Evolutionary conservation across 1,284 basidiomycete species (phyloP).

Genomic region (Cutaneotrichosporon spelunceum): DNA sequence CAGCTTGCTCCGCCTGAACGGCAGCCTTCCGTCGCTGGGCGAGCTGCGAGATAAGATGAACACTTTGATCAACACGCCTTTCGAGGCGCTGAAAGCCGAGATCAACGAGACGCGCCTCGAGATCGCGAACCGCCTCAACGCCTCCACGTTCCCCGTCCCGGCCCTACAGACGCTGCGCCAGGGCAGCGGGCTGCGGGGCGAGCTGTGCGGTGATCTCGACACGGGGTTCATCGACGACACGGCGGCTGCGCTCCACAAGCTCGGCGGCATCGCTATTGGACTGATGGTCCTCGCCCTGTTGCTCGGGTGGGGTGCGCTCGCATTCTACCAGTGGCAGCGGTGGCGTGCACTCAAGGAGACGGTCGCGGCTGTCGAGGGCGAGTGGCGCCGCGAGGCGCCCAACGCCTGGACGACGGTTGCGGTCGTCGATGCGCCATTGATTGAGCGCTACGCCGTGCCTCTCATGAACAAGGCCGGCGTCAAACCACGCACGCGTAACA

Average conservation of each 20-base stretch:
- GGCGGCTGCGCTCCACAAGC: conserved; percentile 67
- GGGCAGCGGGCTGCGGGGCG: conserved; percentile 27
- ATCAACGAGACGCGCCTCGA: conserved; percentile 80
- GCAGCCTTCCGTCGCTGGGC: conserved; percentile 71
- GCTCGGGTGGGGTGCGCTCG: conserved; percentile 43
- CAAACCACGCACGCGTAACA: conserved; percentile 32
- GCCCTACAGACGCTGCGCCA: conserved; percentile 32
- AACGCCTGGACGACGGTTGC: conserved; percentile 45
- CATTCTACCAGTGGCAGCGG: conserved; percentile 49
- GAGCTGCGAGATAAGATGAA: conserved; percentile 72
- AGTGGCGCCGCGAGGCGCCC: conserved; percentile 24
- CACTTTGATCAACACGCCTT: conserved; percentile 72
- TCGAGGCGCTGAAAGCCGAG: conserved; percentile 76
- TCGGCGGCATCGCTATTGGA: conserved; percentile 70
- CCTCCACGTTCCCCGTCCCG: conserved; percentile 68
- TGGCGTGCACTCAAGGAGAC: conserved; percentile 41
- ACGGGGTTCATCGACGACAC: conserved; percentile 79
- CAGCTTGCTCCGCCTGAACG: conserved; percentile 69
- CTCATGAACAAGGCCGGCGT: conserved; percentile 28
- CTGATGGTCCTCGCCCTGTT: conserved; percentile 57
- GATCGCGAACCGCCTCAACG: conserved; percentile 61
- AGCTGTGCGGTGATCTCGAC: conserved; percentile 70
- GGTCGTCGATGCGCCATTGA: conserved; percentile 46
- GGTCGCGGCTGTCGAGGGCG: conserved; percentile 39
- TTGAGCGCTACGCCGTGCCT: conserved; percentile 39